phyloP scores from a whole-genome alignment of 2,329 filamentous ascomycete species.

The Elsinoe batatas region DNA sequence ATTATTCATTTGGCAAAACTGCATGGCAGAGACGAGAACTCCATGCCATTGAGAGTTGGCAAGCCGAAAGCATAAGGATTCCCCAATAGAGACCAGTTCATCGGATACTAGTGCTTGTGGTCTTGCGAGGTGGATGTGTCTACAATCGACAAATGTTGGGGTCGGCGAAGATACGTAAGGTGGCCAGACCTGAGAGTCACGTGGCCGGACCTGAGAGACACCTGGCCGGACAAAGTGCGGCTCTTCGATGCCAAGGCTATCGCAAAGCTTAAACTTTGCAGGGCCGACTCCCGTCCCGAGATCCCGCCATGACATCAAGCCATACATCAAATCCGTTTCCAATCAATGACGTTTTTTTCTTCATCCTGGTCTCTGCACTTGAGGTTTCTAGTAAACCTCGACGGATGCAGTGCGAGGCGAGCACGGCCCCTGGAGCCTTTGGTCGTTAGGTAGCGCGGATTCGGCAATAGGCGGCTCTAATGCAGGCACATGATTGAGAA shows the following conservation, averaged over 20 bases:
- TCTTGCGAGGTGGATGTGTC: too few relatives aligned
- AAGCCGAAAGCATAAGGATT: not conserved
- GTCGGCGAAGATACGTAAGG: not conserved
- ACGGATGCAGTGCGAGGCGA: too few relatives aligned
- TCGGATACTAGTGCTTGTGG: too few relatives aligned
- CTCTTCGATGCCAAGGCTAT: not conserved
- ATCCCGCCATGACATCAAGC: slow-evolving; percentile 6
- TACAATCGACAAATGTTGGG: not conserved
- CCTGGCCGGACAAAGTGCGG: not conserved
- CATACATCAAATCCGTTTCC: not conserved
- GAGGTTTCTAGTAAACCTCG: not conserved
- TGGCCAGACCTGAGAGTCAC: not conserved
- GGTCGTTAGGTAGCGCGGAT: too few relatives aligned
- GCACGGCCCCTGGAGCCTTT: too few relatives aligned
- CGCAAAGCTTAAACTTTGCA: not conserved
- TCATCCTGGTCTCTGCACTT: not conserved
- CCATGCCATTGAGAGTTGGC: not conserved
- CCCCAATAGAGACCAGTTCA: too few relatives aligned
- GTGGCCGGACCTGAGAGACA: too few relatives aligned
- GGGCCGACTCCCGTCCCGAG: too few relatives aligned
- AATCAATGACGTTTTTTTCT: slow-evolving; percentile 1
- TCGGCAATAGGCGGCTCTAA: too few relatives aligned
- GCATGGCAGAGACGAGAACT: not conserved
- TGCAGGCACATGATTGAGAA: not conserved
- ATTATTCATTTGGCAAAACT: not conserved